A percentile compares a stretch with the other conserved stretches of the same genome.
Conservation (phyloP, 2,329 filamentous ascomycete species). For the Aureobasidium subglaciale region DNA sequence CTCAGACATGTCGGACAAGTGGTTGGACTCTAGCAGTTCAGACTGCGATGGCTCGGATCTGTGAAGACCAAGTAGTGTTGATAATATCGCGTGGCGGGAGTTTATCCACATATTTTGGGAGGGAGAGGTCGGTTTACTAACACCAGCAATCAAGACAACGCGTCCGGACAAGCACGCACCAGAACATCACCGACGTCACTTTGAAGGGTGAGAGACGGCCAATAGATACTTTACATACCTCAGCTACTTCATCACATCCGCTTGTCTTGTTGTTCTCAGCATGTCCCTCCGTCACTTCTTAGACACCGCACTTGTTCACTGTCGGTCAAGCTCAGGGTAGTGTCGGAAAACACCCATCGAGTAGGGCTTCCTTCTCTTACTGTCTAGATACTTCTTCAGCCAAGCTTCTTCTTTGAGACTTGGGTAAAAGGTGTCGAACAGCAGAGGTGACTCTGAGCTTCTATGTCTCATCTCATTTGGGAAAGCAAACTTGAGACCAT, state of each 20-base stretch:
- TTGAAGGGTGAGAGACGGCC: neutral
- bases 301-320: conserved; percentile 23
- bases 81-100: neutral
- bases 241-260: neutral
- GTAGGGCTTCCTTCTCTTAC: conserved; percentile 56
- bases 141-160: neutral
- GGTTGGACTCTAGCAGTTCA: neutral
- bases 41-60: neutral
- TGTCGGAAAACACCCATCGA: conserved; percentile 60
- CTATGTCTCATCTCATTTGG: conserved; percentile 56
- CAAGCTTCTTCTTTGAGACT: conserved; percentile 55
- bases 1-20: neutral
- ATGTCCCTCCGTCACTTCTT: neutral
- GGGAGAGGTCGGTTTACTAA: neutral
- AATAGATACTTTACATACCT: neutral
- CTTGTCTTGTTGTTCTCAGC: neutral
- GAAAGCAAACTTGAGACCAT: conserved; percentile 57
- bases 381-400: conserved; percentile 62
- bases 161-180: neutral
- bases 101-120: neutral
- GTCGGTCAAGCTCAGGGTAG: conserved; percentile 64
- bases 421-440: conserved; percentile 57
- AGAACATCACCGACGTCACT: neutral
- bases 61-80: neutral
- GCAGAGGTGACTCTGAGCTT: conserved; percentile 50